Evolutionary conservation across 1,284 basidiomycete genomes (phyloP).

Genomic region (Melanopsichium pennsylvanicum): DNA sequence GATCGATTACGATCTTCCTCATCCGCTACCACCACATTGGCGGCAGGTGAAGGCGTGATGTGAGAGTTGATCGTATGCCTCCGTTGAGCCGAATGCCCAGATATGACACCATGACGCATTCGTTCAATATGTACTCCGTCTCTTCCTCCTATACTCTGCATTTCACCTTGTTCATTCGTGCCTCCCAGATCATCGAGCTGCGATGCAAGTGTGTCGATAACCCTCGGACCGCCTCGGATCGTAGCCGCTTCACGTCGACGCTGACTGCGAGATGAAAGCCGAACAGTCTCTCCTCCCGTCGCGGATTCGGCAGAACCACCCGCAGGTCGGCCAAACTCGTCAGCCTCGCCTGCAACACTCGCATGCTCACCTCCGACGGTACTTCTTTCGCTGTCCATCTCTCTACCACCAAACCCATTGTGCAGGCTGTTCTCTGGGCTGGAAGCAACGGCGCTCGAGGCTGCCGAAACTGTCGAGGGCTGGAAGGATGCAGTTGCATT

Average conservation of each 20-base stretch:
- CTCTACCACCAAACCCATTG: slow-evolving; percentile 5
- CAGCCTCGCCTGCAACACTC: background rate
- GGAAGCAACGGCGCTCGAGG: slow-evolving; percentile 16
- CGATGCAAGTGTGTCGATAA: slow-evolving; percentile 22
- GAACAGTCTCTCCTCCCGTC: slow-evolving; percentile 3
- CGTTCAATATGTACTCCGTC: background rate
- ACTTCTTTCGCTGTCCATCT: slow-evolving; percentile 24
- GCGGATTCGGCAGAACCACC: background rate
- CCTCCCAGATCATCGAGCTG: slow-evolving; percentile 23
- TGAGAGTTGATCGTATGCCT: slow-evolving; percentile 20
- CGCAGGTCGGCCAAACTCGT: slow-evolving; percentile 21
- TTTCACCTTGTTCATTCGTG: background rate
- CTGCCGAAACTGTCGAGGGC: slow-evolving; percentile 12
- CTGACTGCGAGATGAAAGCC: slow-evolving; percentile 10
- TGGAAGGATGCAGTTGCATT: slow-evolving; percentile 40
- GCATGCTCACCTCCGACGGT: slow-evolving; percentile 6
- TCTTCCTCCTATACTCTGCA: background rate
- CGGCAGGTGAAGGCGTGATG: background rate
- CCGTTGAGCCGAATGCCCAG: background rate
- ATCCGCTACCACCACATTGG: background rate
- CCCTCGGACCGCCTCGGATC: slow-evolving; percentile 9
- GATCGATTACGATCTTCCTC: background rate
- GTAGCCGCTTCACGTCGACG: slow-evolving; percentile 1
- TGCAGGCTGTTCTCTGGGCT: slow-evolving; percentile 28
- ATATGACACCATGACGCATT: background rate